Evolutionary conservation across 2,329 filamentous ascomycete species (phyloP), one percentile per base, ranked within the genome.

Genomic region (Curvularia hawaiiensis): DNA sequence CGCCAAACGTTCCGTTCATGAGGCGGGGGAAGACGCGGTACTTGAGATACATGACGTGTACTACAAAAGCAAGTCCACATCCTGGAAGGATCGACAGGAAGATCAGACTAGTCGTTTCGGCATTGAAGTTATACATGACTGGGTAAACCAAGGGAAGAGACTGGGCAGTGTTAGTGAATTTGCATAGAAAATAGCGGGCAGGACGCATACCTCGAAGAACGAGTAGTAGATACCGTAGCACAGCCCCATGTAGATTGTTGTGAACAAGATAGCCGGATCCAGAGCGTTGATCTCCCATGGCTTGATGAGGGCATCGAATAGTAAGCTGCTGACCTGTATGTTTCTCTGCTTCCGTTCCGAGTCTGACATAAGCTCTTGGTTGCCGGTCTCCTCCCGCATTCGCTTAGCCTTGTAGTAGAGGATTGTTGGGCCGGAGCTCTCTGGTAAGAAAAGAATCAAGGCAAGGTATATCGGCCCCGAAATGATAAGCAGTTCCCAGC

Each of bases 201-300:
- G 22, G 8, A n/a, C 41, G 31, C 60, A 56, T 57, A 65, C 87
- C 57, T 90, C 81, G 77, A 90, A 90, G 79, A 90, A 90, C 83
- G 90, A 89, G 80, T 90, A 90, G 44, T 89, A 80, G 2, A 90
- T 79, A 6, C 88, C 88, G 73, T 90, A 91, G 18, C 92, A 82
- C 1, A 94, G 87, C 1, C 87, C 89, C 89, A 94, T 94, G 80
- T 96, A 96, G 1, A 96, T 64, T 0, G 88, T 87, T 62, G 95
- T 88, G 67, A 94, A 85, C 58, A 96, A 84, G 46, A 96, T 90
- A 66, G 96, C 95, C 18, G 91, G 86, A 75, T 96, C 92, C 57
- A 85, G 78, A 70, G 92, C 91, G 38, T 96, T 85, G 7, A 96
- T 86, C 78, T 94, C 90, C 79, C 96, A 90, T 1, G 91, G 92